Evolutionary conservation across 805 yeast species (phyloP).

Genomic region (Blastobotrys americana): DNA sequence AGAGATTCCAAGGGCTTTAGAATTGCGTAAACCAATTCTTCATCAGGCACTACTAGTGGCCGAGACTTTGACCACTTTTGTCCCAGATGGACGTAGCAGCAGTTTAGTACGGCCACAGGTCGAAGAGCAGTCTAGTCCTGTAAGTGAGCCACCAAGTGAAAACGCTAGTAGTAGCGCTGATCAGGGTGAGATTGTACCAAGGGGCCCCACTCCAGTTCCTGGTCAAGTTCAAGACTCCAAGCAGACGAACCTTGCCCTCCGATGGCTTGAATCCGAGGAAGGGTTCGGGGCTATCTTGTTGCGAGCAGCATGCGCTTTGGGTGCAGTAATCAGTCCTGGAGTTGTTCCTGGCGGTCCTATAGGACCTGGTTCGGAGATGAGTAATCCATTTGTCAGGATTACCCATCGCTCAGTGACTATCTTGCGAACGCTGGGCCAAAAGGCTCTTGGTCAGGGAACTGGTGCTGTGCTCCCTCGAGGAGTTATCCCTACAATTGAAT

Average conservation of each 20-base stretch:
- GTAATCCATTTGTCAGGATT: conserved; percentile 32
- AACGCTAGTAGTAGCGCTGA: conserved; percentile 13
- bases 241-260: conserved; percentile 27
- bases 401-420: conserved; percentile 33
- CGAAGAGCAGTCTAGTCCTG: background rate
- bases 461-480: conserved; percentile 25
- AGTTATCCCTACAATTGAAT: conserved; percentile 33
- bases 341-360: conserved; percentile 12
- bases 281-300: conserved; percentile 33
- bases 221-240: conserved; percentile 6
- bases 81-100: conserved; percentile 23
- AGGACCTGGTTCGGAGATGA: conserved; percentile 19
- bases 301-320: conserved; percentile 35
- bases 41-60: conserved; percentile 35
- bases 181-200: background rate
- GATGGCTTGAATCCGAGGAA: conserved; percentile 32
- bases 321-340: conserved; percentile 28
- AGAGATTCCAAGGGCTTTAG: conserved; percentile 35
- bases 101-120: conserved; percentile 2
- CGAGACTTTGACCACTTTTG: conserved; percentile 30
- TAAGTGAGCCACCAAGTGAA: conserved; percentile 3
- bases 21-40: conserved; percentile 34
- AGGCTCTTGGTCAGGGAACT: conserved; percentile 23
- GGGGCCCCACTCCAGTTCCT: background rate
- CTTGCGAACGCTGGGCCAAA: conserved; percentile 28